Evolutionary conservation across 75 land plant genomes (phyloP), one percentile per base, ranked within the genome.

Genomic region (Azolla pinnata): DNA sequence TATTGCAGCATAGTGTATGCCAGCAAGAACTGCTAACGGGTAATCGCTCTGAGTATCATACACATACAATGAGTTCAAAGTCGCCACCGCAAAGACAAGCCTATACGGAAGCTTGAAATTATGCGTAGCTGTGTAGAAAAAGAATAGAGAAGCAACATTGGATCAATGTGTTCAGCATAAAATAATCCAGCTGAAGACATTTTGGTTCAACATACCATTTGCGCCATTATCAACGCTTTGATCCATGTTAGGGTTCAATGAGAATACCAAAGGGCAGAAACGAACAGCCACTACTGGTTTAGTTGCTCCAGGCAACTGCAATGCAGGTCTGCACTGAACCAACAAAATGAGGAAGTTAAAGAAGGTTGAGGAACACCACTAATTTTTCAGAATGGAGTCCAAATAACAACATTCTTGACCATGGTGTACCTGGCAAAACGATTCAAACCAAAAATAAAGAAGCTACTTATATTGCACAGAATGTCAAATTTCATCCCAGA

Each of bases 1-100:
- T 20, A 95, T 77, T 19, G 99, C 83, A 56, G 96, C 83, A 77
- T 95, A 95, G 57, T 95, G 99, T 44, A 95, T 73, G 18, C 99
- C 99, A 47, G 90, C 90, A 58, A 86, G 75, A 24, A 95, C 49
- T 31, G 84, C 87, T 56, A 86, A 70, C 14, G 99, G 96, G 2
- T 70, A 21, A 56, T 57, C 52, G 63, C 76, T 75, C 59, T 95
- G 85, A 4, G 99, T 89, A 55, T 95, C 96, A 64, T 95, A 95
- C 14, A 95, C 73, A 55, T 80, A 81, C 17, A 95, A 46, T 16
- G 96, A 95, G 61, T 88, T 79, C 45, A 95, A 73, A 16, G 96
- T 83, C 21, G 88, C 99, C 54, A 89, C 75, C 1, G 96, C 99
- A 89, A 95, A 95, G 40, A 95, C 73, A 12, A 89, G 48, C 59